phyloP scores from a whole-genome alignment of 257 asterid genomes.

The Prunella vulgaris region DNA sequence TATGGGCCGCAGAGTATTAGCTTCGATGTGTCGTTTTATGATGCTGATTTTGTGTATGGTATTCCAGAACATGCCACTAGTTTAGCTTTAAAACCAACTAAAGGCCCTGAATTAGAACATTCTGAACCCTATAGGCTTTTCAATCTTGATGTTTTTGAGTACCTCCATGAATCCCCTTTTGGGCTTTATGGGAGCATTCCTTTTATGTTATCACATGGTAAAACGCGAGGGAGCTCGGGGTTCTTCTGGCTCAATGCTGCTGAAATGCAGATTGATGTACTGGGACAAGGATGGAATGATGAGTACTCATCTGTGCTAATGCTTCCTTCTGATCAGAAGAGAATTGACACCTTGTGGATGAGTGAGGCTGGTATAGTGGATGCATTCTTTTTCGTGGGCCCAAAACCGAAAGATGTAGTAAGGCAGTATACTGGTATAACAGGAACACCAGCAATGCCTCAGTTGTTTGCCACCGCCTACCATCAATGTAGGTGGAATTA shows the following conservation, averaged over 20 bases:
- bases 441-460: conserved; percentile 89
- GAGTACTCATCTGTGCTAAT: conserved; percentile 44
- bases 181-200: conserved; percentile 95
- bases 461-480: conserved; percentile 79
- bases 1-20: conserved; percentile 93
- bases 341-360: conserved; percentile 94
- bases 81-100: conserved; percentile 82
- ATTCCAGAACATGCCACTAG: conserved; percentile 96
- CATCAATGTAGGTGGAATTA: conserved; percentile 99
- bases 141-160: conserved; percentile 94
- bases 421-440: conserved; percentile 84
- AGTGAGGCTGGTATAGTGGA: conserved; percentile 94
- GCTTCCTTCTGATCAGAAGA: conserved; percentile 71
- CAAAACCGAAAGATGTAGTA: conserved; percentile 87
- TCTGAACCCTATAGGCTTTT: conserved; percentile 94
- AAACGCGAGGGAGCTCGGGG: conserved; percentile 75
- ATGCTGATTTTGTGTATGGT: conserved; percentile 89
- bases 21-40: conserved; percentile 90
- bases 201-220: conserved; percentile 88
- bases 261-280: conserved; percentile 98
- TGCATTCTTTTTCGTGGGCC: conserved; percentile 88
- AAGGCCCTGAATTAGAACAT: conserved; percentile 78
- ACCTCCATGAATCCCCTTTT: conserved; percentile 77
- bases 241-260: conserved; percentile 99
- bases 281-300: conserved; percentile 73